A percentile compares a stretch with the other conserved stretches of the same genome.
Evolutionary conservation across 108 stramenopile species (phyloP).

Genomic region (Aurantiochytrium sp.): DNA sequence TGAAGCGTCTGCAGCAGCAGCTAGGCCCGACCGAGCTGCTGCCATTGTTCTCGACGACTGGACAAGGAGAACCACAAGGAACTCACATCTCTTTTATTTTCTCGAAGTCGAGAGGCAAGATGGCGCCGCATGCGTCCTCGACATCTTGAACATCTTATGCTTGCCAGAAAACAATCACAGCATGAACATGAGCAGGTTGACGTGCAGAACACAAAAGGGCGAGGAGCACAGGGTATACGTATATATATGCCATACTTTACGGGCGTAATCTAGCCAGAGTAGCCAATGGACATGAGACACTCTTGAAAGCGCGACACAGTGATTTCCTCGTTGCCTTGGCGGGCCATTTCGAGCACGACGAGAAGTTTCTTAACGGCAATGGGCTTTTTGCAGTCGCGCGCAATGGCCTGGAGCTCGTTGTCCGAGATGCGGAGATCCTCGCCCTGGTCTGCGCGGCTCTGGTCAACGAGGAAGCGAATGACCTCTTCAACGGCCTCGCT

Average conservation of each 20-base stretch:
- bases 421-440: not conserved
- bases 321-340: slow-evolving; percentile 60
- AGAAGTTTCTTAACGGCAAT: slow-evolving; percentile 94
- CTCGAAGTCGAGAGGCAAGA: too few species aligned
- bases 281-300: slow-evolving; percentile 88
- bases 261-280: slow-evolving; percentile 34
- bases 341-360: slow-evolving; percentile 94
- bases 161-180: too few species aligned
- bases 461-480: slow-evolving; percentile 66
- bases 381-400: slow-evolving; percentile 73
- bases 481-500: slow-evolving; percentile 73
- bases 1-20: too few species aligned
- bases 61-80: too few species aligned
- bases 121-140: too few species aligned
- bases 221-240: not conserved
- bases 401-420: slow-evolving; percentile 68
- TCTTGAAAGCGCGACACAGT: slow-evolving; percentile 83
- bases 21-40: too few species aligned
- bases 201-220: too few species aligned
- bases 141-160: too few species aligned
- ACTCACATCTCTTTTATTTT: too few species aligned
- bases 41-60: too few species aligned
- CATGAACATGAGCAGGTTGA: too few species aligned
- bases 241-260: not conserved
- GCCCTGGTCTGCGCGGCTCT: slow-evolving; percentile 42